Base-by-base conservation (phyloP, 495 filamentous ascomycete genomes). In the Penicillium subrubescens region DNA sequence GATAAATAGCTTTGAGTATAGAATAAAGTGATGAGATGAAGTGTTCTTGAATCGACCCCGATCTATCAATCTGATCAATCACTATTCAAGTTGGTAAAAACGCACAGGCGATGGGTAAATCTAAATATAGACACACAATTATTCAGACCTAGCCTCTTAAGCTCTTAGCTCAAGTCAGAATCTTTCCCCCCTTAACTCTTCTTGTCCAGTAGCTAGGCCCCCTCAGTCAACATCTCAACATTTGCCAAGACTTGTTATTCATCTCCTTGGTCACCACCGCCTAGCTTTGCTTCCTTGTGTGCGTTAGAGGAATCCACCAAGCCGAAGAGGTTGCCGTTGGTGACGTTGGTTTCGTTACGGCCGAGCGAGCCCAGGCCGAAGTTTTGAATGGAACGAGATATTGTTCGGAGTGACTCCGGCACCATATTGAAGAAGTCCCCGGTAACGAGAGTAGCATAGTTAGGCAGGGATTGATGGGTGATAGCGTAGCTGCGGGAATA, bases 291-390 rank as follows among this genome's bases (percentile, higher is more conserved):
- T 41, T 17, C 17, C 37, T 41, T 41, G 37, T 37, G 10, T 59
- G 41, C 43, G 27, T 25, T 15, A 4, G 43, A 8, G 6, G 8
- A 52, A 4, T 51, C 27, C 19, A 60, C 43, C 58, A 60, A 46
- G 29, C 52, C 58, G 31, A 35, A 60, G 14, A 64, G 59, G 29
- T 63, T 61, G 50, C 66, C 66, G 25, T 68, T 68, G 57, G 66
- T 68, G 21, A 62, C 57, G 34, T 68, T 68, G 57, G 66, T 68
- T 50, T 68, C 66, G 33, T 68, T 66, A 33, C 66, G 66, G 41
- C 63, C 66, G 15, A 68, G 66, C 46, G 66, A 68, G 15, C 66
- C 66, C 2, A 68, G 39, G 23, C 62, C 62, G 27, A 68, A 68
- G 39, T 68, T 68, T 35, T 64, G 62, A 34, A 68, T 68, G 27